These are phyloP conservation scores for Lanmaoa rubissima DNA, from an alignment of 768 basidiomycete genomes.

Conservation along the genomic window DNA sequence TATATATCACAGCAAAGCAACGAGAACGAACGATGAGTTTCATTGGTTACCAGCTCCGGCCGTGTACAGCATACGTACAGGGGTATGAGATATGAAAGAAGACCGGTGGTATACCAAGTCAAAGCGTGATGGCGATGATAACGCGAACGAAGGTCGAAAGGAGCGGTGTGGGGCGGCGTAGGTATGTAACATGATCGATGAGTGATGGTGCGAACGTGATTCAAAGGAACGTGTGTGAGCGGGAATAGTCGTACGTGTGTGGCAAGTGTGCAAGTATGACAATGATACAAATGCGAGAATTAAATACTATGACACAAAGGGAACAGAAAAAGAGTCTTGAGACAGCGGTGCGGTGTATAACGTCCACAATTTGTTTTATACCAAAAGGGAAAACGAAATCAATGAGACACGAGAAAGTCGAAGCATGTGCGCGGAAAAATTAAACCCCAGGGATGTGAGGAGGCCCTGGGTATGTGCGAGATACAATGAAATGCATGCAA, in stretches of 20 bases:
- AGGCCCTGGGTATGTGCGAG: background rate
- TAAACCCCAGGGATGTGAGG: background rate
- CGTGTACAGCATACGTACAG: conserved; percentile 5
- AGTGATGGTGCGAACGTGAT: background rate
- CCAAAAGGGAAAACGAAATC: background rate
- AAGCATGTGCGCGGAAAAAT: conserved; percentile 11
- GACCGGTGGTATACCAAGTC: background rate
- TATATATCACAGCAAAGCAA: background rate
- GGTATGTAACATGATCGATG: conserved; percentile 6
- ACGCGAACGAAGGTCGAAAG: conserved; percentile 8
- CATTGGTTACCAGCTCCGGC: background rate
- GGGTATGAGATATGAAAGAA: background rate
- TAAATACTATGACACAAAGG: conserved; percentile 28
- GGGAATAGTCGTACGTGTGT: conserved; percentile 1
- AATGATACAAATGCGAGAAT: conserved; percentile 27
- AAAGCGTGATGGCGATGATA: conserved; percentile 2
- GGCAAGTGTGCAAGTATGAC: conserved; percentile 6
- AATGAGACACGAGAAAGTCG: conserved; percentile 5
- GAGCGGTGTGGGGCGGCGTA: conserved; percentile 4
- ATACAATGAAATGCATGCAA: conserved; percentile 24
- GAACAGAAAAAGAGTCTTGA: background rate
- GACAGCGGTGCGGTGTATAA: conserved; percentile 8
- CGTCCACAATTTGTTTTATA: conserved; percentile 12
- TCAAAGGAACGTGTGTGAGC: conserved; percentile 8
- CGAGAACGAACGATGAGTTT: background rate